Conservation (phyloP, 2,329 filamentous ascomycete species). For the Stemphylium vesicarium region DNA sequence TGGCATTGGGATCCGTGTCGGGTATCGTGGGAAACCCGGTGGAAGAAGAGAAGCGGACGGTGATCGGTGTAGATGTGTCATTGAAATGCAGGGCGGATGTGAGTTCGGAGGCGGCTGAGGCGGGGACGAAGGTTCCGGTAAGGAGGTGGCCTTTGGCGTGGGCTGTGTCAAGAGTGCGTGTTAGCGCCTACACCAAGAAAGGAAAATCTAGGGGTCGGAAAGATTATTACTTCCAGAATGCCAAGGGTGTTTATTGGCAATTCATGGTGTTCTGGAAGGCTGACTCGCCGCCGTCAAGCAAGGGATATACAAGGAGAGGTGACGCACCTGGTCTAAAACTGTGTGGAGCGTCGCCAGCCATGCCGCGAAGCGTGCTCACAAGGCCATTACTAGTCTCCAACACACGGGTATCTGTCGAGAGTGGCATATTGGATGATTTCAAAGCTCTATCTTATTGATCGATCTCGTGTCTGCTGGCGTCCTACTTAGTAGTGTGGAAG, state of each 20-base stretch:
- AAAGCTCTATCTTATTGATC: not conserved
- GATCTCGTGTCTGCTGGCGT: too few species aligned
- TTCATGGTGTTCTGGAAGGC: not conserved
- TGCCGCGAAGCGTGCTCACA: conserved; percentile 33
- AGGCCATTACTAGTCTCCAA: conserved; percentile 40
- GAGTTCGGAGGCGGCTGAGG: conserved; percentile 52
- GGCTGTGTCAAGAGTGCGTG: conserved; percentile 43
- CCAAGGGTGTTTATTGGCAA: not conserved
- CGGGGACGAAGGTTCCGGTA: conserved; percentile 61
- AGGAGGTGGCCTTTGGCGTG: conserved; percentile 63
- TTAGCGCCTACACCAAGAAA: not conserved
- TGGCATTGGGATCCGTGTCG: conserved; percentile 56
- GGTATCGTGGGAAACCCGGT: conserved; percentile 60
- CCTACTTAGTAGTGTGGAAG: not conserved
- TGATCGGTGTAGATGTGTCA: conserved; percentile 53
- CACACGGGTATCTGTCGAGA: conserved; percentile 32
- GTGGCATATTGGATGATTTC: conserved; percentile 34
- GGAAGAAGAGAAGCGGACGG: conserved; percentile 59
- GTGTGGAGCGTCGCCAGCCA: conserved; percentile 25
- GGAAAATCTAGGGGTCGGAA: not conserved
- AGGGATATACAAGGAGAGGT: not conserved
- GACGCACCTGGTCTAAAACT: conserved; percentile 41
- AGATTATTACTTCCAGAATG: not conserved
- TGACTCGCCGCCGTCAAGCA: not conserved
- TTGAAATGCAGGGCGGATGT: conserved; percentile 59